Evolutionary conservation across 2,329 filamentous ascomycete species (phyloP).

Genomic region (Tolypocladium ovalisporum): DNA sequence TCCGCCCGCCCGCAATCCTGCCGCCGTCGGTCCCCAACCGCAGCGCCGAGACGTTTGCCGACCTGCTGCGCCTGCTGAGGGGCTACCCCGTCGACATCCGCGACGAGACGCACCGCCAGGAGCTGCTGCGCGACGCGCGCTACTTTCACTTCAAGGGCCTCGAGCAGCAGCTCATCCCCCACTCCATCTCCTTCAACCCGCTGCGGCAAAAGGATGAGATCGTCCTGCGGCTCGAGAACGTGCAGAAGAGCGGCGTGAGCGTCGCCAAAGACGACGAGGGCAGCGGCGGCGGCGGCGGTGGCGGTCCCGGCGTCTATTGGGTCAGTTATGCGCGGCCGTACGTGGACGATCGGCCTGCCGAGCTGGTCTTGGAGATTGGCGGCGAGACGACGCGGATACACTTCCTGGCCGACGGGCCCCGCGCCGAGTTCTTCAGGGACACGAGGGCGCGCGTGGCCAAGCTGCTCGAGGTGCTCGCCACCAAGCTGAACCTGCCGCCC

Average conservation of each 20-base stretch:
- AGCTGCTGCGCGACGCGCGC: slow-evolving; percentile 73
- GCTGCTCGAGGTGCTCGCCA: slow-evolving; percentile 70
- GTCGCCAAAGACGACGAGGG: slow-evolving; percentile 38
- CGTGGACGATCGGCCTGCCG: slow-evolving; percentile 62
- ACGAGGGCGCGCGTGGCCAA: slow-evolving; percentile 59
- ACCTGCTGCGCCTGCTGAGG: slow-evolving; percentile 69
- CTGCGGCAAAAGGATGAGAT: slow-evolving; percentile 62
- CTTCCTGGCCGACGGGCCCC: slow-evolving; percentile 23
- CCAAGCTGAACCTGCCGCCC: slow-evolving; percentile 61
- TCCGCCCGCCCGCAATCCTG: slow-evolving; percentile 77
- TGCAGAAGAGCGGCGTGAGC: slow-evolving; percentile 77
- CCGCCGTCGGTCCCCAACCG: slow-evolving; percentile 74
- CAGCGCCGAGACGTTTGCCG: slow-evolving; percentile 72
- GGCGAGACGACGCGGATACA: slow-evolving; percentile 52
- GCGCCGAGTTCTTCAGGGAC: slow-evolving; percentile 65
- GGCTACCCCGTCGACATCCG: slow-evolving; percentile 75
- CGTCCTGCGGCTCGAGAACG: slow-evolving; percentile 66
- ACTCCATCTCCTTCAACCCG: slow-evolving; percentile 66
- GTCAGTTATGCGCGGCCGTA: slow-evolving; percentile 78
- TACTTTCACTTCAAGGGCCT: slow-evolving; percentile 91
- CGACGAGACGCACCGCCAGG: slow-evolving; percentile 63
- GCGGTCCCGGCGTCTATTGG: slow-evolving; percentile 30
- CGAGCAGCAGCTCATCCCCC: slow-evolving; percentile 76
- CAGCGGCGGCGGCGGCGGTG: slow-evolving; percentile 8
- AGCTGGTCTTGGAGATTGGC: slow-evolving; percentile 73